Conservation (phyloP, 352 stramenopile genomes). For the Globisporangium nodosum region DNA sequence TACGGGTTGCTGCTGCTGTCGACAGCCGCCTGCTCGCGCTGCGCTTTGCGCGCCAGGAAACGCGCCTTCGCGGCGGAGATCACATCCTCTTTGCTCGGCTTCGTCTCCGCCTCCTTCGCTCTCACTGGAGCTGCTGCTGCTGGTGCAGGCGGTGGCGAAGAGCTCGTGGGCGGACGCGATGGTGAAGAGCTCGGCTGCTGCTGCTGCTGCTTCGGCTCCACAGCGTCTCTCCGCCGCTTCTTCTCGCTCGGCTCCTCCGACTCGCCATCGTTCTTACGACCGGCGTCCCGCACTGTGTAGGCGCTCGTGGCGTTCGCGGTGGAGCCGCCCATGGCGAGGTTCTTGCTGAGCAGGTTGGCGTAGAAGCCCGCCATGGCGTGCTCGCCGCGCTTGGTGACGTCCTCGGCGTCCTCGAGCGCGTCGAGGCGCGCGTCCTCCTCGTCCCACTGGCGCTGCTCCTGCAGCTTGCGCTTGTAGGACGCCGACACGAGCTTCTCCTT, state of each 20-base stretch:
- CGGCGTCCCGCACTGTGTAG: slow-evolving; percentile 55
- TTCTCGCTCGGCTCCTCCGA: slow-evolving; percentile 15
- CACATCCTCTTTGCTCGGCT: slow-evolving; percentile 59
- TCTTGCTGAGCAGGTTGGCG: slow-evolving; percentile 88
- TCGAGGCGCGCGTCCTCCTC: slow-evolving; percentile 65
- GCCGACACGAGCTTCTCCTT: slow-evolving; percentile 90
- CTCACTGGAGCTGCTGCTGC: background rate
- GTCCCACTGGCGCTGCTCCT: slow-evolving; percentile 88
- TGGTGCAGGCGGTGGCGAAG: background rate
- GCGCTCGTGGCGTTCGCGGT: slow-evolving; percentile 61
- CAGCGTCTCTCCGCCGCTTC: slow-evolving; percentile 8
- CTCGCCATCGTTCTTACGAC: background rate
- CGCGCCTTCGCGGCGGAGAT: slow-evolving; percentile 75
- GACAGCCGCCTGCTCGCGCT: slow-evolving; percentile 15
- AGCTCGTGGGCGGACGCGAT: background rate
- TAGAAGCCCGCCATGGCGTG: slow-evolving; percentile 87
- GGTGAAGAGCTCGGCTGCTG: background rate
- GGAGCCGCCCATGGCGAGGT: slow-evolving; percentile 88
- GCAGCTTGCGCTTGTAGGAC: slow-evolving; percentile 90
- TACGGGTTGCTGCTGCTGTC: background rate
- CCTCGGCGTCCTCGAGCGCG: slow-evolving; percentile 54
- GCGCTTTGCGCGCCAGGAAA: slow-evolving; percentile 83
- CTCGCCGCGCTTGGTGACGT: slow-evolving; percentile 68
- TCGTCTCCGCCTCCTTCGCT: slow-evolving; percentile 6
- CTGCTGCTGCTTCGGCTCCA: background rate